Conservation (phyloP, 495 filamentous ascomycete species). For the Penicillium cinerascens region DNA sequence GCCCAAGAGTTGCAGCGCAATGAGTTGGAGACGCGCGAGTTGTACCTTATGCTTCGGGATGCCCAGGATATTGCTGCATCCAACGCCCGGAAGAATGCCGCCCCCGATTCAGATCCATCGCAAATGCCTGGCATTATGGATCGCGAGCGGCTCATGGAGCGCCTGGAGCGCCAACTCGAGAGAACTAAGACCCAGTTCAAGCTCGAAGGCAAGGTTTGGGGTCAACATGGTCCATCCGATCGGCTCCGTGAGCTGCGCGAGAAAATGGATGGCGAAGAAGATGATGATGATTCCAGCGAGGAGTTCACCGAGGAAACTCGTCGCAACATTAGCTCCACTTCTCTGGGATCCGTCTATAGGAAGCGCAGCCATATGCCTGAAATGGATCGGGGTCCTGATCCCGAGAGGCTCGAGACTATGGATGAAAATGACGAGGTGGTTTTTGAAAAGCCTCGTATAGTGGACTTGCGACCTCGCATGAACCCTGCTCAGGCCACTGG, state of each 20-base stretch:
- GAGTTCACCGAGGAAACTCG: constrained; percentile 51
- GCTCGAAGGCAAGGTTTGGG: constrained; percentile 92
- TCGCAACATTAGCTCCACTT: constrained; percentile 48
- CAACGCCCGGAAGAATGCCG: constrained; percentile 63
- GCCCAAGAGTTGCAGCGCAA: constrained; percentile 92
- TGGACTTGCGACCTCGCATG: constrained; percentile 70
- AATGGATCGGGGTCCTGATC: constrained; percentile 40
- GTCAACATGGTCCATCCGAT: constrained; percentile 83
- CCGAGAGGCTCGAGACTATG: constrained; percentile 29
- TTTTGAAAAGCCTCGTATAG: constrained; percentile 63
- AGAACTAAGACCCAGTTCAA: constrained; percentile 97
- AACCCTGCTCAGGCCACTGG: constrained; percentile 68
- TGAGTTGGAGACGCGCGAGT: constrained; percentile 90
- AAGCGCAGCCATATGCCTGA: constrained; percentile 54
- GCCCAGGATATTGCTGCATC: constrained; percentile 93
- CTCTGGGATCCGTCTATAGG: constrained; percentile 63
- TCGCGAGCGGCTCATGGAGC: constrained; percentile 84
- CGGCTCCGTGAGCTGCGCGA: constrained; percentile 87
- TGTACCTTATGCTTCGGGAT: constrained; percentile 98
- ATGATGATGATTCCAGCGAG: constrained; percentile 40
- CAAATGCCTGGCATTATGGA: constrained; percentile 92
- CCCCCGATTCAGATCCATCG: constrained; percentile 56
- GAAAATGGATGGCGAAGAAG: constrained; percentile 78
- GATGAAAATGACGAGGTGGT: constrained; percentile 47
- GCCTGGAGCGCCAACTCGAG: constrained; percentile 91